Conservation (phyloP, 192 early-diverging fungal species). For the Backusella morwellensis region DNA sequence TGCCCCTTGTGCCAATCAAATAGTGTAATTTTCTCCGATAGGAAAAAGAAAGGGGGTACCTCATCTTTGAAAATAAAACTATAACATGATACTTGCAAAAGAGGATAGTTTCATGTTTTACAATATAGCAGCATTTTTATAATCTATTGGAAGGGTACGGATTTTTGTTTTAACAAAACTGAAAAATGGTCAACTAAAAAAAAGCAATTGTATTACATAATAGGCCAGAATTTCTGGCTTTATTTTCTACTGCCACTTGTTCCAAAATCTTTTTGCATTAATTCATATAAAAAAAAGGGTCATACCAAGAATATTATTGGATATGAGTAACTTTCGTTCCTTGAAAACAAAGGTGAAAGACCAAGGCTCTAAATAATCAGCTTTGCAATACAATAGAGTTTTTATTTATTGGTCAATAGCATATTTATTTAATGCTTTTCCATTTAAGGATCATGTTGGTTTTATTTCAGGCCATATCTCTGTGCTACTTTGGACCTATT, state of each 20-base stretch:
- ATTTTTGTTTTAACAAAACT: neutral
- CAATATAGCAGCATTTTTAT: no score
- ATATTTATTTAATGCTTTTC: no score
- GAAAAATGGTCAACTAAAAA: neutral
- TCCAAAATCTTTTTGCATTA: neutral
- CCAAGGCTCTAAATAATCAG: no score
- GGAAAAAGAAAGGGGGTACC: neutral
- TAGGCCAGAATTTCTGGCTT: neutral
- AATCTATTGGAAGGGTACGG: neutral
- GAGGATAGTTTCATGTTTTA: neutral
- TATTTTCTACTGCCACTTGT: neutral
- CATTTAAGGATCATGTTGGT: no score
- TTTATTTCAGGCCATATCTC: no score
- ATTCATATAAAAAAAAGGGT: neutral
- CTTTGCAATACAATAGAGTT: no score
- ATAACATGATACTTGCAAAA: neutral
- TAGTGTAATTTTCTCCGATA: neutral
- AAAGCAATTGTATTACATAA: neutral
- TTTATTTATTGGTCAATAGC: no score
- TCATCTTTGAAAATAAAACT: neutral
- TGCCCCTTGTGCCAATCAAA: neutral
- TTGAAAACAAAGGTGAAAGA: neutral
- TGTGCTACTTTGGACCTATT: no score
- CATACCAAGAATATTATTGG: neutral
- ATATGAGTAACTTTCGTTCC: neutral